phyloP scores from a whole-genome alignment of 148 eudicot species.

The Rhododendron simsii region DNA sequence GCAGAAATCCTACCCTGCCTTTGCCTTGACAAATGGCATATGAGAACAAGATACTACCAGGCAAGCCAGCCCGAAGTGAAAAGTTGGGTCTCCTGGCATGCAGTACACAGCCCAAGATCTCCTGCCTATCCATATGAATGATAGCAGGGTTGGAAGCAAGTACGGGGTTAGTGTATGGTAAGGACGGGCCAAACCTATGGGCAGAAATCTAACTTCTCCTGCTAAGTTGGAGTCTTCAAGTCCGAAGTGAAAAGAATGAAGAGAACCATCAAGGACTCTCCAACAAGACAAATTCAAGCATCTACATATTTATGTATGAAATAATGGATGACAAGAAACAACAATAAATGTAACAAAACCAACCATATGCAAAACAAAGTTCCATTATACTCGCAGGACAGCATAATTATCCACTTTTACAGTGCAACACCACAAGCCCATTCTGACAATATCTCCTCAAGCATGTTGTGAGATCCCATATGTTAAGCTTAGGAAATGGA shows the following conservation, averaged over 20 bases:
- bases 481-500: background rate
- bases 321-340: background rate
- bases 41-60: background rate
- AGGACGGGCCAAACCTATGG: too few relatives aligned
- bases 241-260: background rate
- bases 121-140: background rate
- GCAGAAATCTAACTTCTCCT: background rate
- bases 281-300: background rate
- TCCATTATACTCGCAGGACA: background rate
- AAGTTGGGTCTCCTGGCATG: background rate
- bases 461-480: background rate
- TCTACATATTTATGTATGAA: background rate
- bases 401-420: background rate
- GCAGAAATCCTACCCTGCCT: background rate
- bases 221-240: background rate
- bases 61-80: background rate
- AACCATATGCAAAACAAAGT: background rate
- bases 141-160: background rate
- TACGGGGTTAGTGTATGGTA: background rate
- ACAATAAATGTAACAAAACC: background rate
- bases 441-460: background rate
- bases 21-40: background rate
- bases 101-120: background rate
- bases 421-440: background rate
- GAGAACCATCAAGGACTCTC: background rate